phyloP scores from a whole-genome alignment of 352 stramenopile species.

The Pythium brassicae region DNA sequence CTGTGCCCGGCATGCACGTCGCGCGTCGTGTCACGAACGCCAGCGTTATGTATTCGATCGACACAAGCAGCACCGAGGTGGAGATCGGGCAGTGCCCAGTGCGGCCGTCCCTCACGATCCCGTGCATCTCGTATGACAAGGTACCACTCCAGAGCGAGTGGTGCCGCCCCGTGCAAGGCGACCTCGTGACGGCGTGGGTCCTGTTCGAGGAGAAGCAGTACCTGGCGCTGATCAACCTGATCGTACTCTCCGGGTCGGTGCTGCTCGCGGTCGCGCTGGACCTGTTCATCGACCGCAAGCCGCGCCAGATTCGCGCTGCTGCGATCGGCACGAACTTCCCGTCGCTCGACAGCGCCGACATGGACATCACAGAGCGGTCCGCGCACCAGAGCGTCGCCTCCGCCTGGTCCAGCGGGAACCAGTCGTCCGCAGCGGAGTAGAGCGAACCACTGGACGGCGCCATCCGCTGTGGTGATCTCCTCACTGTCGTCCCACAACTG shows the following conservation, averaged over 20 bases:
- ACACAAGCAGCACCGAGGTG: conserved; percentile 10
- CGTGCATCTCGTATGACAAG: conserved; percentile 18
- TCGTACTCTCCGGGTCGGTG: conserved; percentile 22
- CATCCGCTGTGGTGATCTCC: too few species aligned
- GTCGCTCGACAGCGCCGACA: conserved; percentile 23
- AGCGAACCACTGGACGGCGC: neutral
- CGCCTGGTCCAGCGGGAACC: conserved; percentile 4
- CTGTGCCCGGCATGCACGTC: conserved; percentile 1
- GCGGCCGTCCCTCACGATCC: conserved; percentile 18
- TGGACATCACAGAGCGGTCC: conserved; percentile 17
- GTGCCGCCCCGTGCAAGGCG: conserved; percentile 20
- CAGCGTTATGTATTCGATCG: conserved; percentile 17
- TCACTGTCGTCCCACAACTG: too few species aligned
- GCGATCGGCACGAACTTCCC: conserved; percentile 9
- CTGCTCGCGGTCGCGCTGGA: conserved; percentile 24
- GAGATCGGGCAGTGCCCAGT: conserved; percentile 7
- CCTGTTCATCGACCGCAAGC: conserved; percentile 26
- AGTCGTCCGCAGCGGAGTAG: conserved; percentile 10
- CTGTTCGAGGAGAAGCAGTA: conserved; percentile 21
- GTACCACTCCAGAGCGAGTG: conserved; percentile 16
- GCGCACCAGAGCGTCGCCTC: conserved; percentile 3
- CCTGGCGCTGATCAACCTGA: conserved; percentile 20
- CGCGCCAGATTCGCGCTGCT: conserved; percentile 6
- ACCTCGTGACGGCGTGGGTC: conserved; percentile 23
- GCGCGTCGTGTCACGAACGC: conserved; percentile 1